Percentiles rank a stretch among this genome's conserved stretches.
Evolutionary conservation across 164 flowering plant species (phyloP).

Genomic region (Annona squamosa): DNA sequence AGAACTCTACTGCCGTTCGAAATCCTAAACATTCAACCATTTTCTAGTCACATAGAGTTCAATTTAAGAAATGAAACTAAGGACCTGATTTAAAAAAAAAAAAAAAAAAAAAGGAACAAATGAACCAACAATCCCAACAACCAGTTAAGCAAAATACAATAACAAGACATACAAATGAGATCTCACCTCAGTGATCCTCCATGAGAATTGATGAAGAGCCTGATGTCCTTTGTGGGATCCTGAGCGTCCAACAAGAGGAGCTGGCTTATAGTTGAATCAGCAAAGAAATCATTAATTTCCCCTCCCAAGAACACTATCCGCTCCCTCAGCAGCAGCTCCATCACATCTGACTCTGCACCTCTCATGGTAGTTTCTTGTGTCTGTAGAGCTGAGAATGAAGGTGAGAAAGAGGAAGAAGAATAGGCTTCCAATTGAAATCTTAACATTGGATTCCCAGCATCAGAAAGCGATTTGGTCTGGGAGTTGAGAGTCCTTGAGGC

Average conservation of each 20-base stretch:
- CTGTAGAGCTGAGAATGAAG: slow-evolving; percentile 34
- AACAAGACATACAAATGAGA: background rate
- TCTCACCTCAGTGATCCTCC: slow-evolving; percentile 82
- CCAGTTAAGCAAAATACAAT: background rate
- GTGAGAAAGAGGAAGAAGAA: background rate
- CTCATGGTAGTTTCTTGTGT: slow-evolving; percentile 40
- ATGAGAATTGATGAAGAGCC: slow-evolving; percentile 73
- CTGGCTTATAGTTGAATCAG: slow-evolving; percentile 80
- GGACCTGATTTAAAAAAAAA: background rate
- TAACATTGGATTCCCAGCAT: slow-evolving; percentile 1
- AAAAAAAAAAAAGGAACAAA: no score
- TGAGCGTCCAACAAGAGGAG: slow-evolving; percentile 73
- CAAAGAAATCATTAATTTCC: slow-evolving; percentile 71
- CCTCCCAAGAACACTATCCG: slow-evolving; percentile 77
- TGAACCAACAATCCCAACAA: background rate
- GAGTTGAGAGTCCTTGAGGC: slow-evolving; percentile 6
- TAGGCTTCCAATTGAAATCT: slow-evolving; percentile 4
- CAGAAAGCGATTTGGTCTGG: slow-evolving; percentile 6
- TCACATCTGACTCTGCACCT: slow-evolving; percentile 59
- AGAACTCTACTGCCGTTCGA: background rate
- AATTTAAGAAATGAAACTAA: background rate
- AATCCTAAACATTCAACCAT: background rate
- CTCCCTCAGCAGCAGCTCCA: slow-evolving; percentile 72
- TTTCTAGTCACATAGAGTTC: background rate
- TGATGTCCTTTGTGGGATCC: slow-evolving; percentile 71